Conservation (phyloP, 345 rosid species). For the Syzygium aromaticum region DNA sequence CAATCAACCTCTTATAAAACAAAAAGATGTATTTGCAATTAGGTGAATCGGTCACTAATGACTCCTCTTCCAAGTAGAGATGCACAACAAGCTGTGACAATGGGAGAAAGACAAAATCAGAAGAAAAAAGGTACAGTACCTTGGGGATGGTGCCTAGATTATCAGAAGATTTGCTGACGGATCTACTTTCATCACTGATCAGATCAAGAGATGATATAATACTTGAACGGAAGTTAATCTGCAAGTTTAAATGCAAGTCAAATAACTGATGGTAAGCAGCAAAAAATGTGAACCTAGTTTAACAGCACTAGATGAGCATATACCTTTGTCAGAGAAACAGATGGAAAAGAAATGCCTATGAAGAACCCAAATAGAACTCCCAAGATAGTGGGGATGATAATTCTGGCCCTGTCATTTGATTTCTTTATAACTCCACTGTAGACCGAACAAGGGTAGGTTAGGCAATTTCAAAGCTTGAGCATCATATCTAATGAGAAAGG, state of each 20-base stretch:
- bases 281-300: background rate
- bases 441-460: background rate
- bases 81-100: background rate
- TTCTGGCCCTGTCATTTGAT: constrained; percentile 44
- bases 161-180: constrained; percentile 25
- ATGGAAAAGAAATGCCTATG: constrained; percentile 65
- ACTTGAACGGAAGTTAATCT: constrained; percentile 63
- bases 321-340: constrained; percentile 59
- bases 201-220: constrained; percentile 39
- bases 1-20: background rate
- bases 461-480: background rate
- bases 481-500: background rate
- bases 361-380: constrained; percentile 74
- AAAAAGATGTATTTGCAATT: background rate
- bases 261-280: background rate
- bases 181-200: constrained; percentile 18
- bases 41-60: background rate
- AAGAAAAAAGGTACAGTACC: constrained; percentile 20
- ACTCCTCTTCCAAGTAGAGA: background rate
- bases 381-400: constrained; percentile 39
- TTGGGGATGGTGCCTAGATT: constrained; percentile 25
- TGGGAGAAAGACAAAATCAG: background rate
- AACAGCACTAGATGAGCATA: background rate
- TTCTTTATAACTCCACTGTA: constrained; percentile 59
- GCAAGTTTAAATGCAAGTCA: constrained; percentile 22